phyloP scores from a whole-genome alignment of 1,139 yeast genomes.

The Ashbya aceris region DNA sequence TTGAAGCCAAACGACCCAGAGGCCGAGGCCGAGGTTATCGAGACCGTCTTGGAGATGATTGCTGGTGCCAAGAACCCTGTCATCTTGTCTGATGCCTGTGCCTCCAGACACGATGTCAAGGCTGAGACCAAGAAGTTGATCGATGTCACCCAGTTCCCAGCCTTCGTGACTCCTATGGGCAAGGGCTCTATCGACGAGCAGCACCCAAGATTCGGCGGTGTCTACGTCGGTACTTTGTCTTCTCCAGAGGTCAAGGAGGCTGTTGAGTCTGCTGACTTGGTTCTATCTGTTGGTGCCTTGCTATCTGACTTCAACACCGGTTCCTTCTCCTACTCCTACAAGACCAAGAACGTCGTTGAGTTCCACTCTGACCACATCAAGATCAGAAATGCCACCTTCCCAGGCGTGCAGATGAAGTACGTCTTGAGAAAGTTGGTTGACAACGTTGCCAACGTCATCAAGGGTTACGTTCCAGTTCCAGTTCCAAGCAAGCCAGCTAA shows the following conservation, averaged over 20 bases:
- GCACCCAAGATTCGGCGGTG: constrained; percentile 74
- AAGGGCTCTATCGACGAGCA: constrained; percentile 71
- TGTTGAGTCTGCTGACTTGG: constrained; percentile 69
- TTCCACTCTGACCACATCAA: constrained; percentile 85
- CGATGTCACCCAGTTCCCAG: constrained; percentile 68
- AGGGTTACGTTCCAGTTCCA: constrained; percentile 37
- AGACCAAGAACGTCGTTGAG: constrained; percentile 72
- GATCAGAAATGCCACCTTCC: constrained; percentile 66
- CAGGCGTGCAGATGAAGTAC: constrained; percentile 70
- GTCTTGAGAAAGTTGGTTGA: constrained; percentile 43
- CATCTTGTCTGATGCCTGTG: constrained; percentile 81
- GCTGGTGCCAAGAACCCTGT: constrained; percentile 55
- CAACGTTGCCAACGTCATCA: constrained; percentile 32
- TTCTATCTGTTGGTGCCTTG: constrained; percentile 72
- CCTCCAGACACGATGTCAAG: constrained; percentile 63
- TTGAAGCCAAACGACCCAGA: constrained; percentile 56
- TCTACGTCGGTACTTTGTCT: constrained; percentile 73
- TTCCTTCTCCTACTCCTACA: constrained; percentile 73
- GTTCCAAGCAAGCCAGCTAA: constrained; percentile 40
- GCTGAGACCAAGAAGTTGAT: constrained; percentile 55
- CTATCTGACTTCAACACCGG: constrained; percentile 87
- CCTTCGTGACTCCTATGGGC: constrained; percentile 87
- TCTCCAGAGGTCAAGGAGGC: constrained; percentile 65
- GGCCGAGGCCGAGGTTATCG: constrained; percentile 66
- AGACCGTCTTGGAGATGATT: constrained; percentile 45